Evolutionary conservation across 306 rosid genomes (phyloP).

Genomic region (Gastrolobium villosum): DNA sequence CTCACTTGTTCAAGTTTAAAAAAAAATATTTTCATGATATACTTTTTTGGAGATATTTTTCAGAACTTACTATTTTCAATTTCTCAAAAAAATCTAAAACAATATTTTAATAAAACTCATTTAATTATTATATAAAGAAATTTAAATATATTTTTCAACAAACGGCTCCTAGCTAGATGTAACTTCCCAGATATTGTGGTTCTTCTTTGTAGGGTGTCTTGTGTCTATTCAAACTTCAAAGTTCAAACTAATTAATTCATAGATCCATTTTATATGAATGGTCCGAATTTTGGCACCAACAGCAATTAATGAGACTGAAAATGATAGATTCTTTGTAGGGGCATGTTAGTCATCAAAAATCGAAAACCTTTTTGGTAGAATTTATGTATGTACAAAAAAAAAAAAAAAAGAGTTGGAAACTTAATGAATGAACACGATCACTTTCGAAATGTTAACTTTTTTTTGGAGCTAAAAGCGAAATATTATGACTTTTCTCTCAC

Average conservation of each 20-base stretch:
- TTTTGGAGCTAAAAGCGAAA: background rate
- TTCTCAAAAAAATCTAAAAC: too few species aligned
- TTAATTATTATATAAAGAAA: too few species aligned
- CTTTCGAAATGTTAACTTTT: too few species aligned
- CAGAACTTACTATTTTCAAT: too few species aligned
- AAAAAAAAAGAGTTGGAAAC: background rate
- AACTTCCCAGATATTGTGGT: background rate
- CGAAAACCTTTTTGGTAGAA: background rate
- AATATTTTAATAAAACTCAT: too few species aligned
- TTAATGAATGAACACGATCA: too few species aligned
- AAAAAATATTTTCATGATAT: too few species aligned
- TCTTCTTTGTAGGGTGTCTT: background rate
- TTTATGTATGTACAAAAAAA: background rate
- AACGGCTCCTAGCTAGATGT: background rate
- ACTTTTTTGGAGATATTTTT: too few species aligned
- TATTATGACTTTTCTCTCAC: background rate
- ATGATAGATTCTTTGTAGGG: slow-evolving; percentile 55
- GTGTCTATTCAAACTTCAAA: slow-evolving; percentile 18
- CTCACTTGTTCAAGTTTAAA: too few species aligned
- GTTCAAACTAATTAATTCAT: background rate
- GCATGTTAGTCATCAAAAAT: slow-evolving; percentile 43
- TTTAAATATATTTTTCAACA: too few species aligned
- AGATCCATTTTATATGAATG: background rate
- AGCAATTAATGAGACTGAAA: slow-evolving; percentile 47
- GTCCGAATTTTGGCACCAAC: background rate